Base-by-base conservation (phyloP, 495 filamentous ascomycete genomes). In the Trichoderma virens region DNA sequence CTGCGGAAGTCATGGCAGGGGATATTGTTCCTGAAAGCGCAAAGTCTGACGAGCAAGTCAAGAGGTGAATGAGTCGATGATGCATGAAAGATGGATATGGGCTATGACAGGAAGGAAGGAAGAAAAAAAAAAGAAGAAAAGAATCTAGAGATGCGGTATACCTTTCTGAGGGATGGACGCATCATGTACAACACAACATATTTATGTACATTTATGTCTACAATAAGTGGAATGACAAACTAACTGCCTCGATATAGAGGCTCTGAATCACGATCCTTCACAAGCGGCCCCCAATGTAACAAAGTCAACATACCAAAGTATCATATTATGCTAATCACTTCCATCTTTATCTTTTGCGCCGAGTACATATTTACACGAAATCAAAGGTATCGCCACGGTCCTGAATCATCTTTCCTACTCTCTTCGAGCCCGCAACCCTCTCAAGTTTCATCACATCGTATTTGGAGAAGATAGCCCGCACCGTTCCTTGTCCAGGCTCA, bases 361-460 rank as follows among this genome's bases (percentile, higher is more conserved):
- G 3, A 34, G 9, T 3, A 18, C 60, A 61, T 20, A 59, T 35
- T 59, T 68, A 85, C 62, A 85, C 71, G 75, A 93, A 93, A 72
- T 92, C 90, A 84, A 97, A 98, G 1, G 89, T 93, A 84, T 98
- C 94, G 35, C 91, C 88, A 66, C 81, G 85, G 23, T 88, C 87
- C 68, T 80, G 86, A 62, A 93, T 85, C 76, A 87, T 88, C 70
- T 90, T 79, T 77, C 89, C 88, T 25, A 89, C 87, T 69, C 94
- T 81, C 74, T 85, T 79, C 2, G 83, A 88, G 9, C 94, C 95
- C 2, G 93, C 93, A 31, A 98, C 80, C 66, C 94, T 82, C 80
- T 98, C 94, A 67, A 98, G 75, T 79, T 88, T 92, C 75, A 97
- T 73, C 25, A 83, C 80, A 81, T 98, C 94, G 81, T 92, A 95